Base-by-base conservation (phyloP, 1,284 basidiomycete species). In the Boletus semigastroideus region DNA sequence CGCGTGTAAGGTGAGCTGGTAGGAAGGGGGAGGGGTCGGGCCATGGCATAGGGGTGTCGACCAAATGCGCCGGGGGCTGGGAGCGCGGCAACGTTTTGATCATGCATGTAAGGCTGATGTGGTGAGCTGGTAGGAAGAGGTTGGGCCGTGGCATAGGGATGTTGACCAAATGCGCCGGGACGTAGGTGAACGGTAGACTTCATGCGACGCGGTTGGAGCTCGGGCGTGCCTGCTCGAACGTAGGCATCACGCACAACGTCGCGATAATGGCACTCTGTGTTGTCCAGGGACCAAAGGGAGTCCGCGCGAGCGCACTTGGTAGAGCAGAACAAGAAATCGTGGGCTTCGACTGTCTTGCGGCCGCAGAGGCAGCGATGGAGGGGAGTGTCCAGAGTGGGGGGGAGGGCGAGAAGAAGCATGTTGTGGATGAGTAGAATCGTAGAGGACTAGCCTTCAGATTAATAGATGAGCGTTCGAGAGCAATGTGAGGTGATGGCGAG, bases 241-340 rank as follows among this genome's bases (percentile, higher is more conserved):
- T 57, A 57, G 33, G 61, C 65, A 13, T 33, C 40, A 19, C 49
- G 65, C 10, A 66, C 51, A 22, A 54, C 49, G 1, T 49, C 40
- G 31, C 64, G 67, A 41, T 66, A 66, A 34, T 69, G 67, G 27
- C 50, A 55, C 17, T 59, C 39, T 7, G 46, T 47, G 14, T 52
- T 42, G 5, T 44, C 55, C 14, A 69, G 60, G 4, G 64, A 60
- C 10, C 58, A 57, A 16, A 68, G 58, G 33, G 67, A 49, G 30
- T 69, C 67, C 16, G 19, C 28, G 16, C 57, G 65, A n/a, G 64
- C 67, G n/a, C 64, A 69, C 0, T 50, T 1, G 1, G 49, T 51
- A 27, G 67, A 66, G 28, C 64, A 66, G 36, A 59, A 69, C 51
- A 49, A 66, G 38, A 57, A 67, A 0, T 68, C 66, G 22, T 66